Conservation (phyloP, 2,329 filamentous ascomycete species). For the Claviceps capensis region DNA sequence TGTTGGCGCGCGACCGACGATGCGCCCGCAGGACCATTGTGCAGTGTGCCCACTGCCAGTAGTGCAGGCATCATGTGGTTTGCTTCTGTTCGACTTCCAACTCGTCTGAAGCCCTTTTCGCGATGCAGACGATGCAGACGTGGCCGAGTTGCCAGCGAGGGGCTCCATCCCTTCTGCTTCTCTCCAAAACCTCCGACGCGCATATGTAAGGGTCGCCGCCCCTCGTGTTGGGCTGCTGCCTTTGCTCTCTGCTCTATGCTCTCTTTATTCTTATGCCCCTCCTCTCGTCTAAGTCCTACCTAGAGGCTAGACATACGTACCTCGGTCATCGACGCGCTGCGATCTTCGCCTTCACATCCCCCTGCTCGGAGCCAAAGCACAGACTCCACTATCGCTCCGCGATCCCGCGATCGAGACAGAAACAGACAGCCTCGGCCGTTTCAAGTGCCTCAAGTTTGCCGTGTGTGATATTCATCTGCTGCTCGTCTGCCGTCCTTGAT, state of each 20-base stretch:
- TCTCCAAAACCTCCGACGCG: no score
- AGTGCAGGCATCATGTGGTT: conserved; percentile 2
- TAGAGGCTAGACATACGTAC: no score
- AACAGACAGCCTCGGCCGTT: neutral
- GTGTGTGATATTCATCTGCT: neutral
- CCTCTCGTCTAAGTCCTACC: no score
- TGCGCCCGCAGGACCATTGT: neutral
- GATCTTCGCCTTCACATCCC: neutral
- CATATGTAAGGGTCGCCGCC: no score
- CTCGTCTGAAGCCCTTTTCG: neutral
- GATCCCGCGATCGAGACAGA: neutral
- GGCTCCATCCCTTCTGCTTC: no score
- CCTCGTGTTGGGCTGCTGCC: no score
- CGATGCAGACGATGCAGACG: neutral
- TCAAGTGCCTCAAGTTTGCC: neutral
- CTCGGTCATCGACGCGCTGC: no score
- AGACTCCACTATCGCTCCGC: neutral
- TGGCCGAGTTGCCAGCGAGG: neutral
- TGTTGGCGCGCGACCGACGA: no score
- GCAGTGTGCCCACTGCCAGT: neutral
- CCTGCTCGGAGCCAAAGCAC: neutral
- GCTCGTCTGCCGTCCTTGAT: neutral
- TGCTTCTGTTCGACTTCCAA: conserved; percentile 3
- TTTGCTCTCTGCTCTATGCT: no score
- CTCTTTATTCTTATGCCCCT: no score